phyloP scores from a whole-genome alignment of 441 rosid genomes.

The Adansonia madagascariensis region DNA sequence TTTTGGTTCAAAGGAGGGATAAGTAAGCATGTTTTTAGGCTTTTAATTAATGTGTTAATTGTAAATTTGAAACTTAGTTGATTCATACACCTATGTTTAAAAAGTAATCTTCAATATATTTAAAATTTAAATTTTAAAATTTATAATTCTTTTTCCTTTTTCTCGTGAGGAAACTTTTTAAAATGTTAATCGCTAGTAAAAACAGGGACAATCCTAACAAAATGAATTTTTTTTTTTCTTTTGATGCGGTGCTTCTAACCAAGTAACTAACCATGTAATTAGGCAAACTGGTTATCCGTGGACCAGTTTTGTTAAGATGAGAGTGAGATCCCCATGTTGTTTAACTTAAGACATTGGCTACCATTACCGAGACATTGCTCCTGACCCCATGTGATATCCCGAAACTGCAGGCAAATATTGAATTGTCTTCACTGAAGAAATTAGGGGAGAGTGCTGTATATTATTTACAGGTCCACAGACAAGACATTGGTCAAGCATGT shows the following conservation, averaged over 20 bases:
- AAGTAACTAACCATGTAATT: not conserved
- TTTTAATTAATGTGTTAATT: not conserved
- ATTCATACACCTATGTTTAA: too few relatives aligned
- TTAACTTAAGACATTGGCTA: not conserved
- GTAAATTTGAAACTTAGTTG: not conserved
- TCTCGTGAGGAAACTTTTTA: too few relatives aligned
- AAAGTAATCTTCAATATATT: too few relatives aligned
- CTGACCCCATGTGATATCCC: conserved; percentile 15
- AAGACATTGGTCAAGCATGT: conserved; percentile 35
- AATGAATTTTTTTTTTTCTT: too few relatives aligned
- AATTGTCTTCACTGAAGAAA: not conserved
- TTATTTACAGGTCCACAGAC: conserved; percentile 21
- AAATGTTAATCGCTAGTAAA: too few relatives aligned
- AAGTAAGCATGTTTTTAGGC: not conserved
- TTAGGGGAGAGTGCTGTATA: too few relatives aligned
- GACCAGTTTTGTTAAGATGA: not conserved
- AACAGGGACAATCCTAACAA: too few relatives aligned
- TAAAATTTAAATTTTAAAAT: too few relatives aligned
- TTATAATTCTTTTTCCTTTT: too few relatives aligned
- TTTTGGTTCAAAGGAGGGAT: not conserved
- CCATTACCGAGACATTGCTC: not conserved
- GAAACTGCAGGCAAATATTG: conserved; percentile 21
- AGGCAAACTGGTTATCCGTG: not conserved
- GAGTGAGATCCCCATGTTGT: not conserved
- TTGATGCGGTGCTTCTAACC: not conserved